Percentiles rank a stretch among this genome's conserved stretches.
phyloP scores from a whole-genome alignment of 1,284 basidiomycete genomes.

The Cutaneotrichosporon cyanovorans region DNA sequence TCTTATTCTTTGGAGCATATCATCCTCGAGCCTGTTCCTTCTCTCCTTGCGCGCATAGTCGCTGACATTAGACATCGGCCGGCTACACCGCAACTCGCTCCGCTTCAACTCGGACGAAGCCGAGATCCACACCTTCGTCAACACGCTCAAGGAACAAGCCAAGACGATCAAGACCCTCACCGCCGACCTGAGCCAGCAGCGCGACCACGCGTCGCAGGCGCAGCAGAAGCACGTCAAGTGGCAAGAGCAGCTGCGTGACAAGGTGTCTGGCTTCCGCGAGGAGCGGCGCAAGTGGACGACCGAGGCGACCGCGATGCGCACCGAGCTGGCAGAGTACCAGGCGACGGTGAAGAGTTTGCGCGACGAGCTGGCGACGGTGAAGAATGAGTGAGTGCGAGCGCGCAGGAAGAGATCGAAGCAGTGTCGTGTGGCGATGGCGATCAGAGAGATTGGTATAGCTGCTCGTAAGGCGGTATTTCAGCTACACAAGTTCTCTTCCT shows the following conservation, averaged over 20 bases:
- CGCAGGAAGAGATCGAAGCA: no score
- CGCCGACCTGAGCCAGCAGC: slow-evolving; percentile 29
- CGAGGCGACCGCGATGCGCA: slow-evolving; percentile 27
- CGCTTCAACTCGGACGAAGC: slow-evolving; percentile 41
- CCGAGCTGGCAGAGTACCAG: slow-evolving; percentile 28
- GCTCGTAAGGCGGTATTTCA: no score
- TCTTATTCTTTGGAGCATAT: no score
- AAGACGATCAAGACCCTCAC: slow-evolving; percentile 32
- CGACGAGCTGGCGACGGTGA: slow-evolving; percentile 36
- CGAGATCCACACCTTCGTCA: slow-evolving; percentile 41
- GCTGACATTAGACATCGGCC: slow-evolving; percentile 31
- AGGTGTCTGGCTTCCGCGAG: slow-evolving; percentile 32
- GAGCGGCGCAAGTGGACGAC: slow-evolving; percentile 35
- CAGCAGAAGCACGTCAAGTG: slow-evolving; percentile 40
- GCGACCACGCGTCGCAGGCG: slow-evolving; percentile 31
- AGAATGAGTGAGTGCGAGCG: slow-evolving; percentile 40
- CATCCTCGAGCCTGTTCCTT: no score
- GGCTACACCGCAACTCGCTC: slow-evolving; percentile 34
- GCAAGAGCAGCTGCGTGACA: slow-evolving; percentile 37
- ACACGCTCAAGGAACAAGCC: slow-evolving; percentile 37
- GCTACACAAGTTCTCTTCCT: no score
- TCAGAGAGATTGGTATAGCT: no score
- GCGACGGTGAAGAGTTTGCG: slow-evolving; percentile 22
- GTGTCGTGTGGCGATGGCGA: no score
- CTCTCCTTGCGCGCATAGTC: no score